Conservation (phyloP, 177 flowering plant genomes). For the Vitis hybrid region DNA sequence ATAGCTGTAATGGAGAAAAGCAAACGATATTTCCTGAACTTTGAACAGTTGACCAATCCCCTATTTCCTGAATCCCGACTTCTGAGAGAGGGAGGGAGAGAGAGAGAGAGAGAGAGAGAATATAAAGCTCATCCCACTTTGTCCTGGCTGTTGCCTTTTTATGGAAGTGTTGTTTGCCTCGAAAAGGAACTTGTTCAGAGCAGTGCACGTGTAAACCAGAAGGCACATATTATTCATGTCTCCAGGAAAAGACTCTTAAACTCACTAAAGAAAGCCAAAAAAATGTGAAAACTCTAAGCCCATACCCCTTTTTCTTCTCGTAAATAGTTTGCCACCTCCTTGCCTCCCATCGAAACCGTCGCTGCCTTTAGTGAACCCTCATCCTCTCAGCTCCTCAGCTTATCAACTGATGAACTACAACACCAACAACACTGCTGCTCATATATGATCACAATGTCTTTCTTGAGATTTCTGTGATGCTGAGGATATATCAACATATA, state of each 20-base stretch:
- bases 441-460: background rate
- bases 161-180: constrained; percentile 43
- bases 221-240: constrained; percentile 29
- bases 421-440: background rate
- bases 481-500: background rate
- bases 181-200: constrained; percentile 58
- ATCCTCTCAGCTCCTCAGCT: constrained; percentile 13
- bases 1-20: background rate
- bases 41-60: constrained; percentile 22
- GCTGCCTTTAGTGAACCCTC: background rate
- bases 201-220: constrained; percentile 68
- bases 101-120: constrained; percentile 1
- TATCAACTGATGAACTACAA: background rate
- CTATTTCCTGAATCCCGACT: background rate
- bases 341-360: background rate
- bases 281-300: constrained; percentile 10
- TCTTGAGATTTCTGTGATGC: background rate
- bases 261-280: background rate
- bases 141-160: constrained; percentile 9
- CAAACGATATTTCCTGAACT: background rate
- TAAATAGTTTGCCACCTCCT: constrained; percentile 2
- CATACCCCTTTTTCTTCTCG: constrained; percentile 25
- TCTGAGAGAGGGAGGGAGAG: constrained; percentile 12
- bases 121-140: constrained; percentile 4
- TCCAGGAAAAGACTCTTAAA: constrained; percentile 11